These are phyloP conservation scores for Zymoseptoria tritici DNA, from an alignment of 2,329 filamentous ascomycete genomes.

Conservation along the genomic window DNA sequence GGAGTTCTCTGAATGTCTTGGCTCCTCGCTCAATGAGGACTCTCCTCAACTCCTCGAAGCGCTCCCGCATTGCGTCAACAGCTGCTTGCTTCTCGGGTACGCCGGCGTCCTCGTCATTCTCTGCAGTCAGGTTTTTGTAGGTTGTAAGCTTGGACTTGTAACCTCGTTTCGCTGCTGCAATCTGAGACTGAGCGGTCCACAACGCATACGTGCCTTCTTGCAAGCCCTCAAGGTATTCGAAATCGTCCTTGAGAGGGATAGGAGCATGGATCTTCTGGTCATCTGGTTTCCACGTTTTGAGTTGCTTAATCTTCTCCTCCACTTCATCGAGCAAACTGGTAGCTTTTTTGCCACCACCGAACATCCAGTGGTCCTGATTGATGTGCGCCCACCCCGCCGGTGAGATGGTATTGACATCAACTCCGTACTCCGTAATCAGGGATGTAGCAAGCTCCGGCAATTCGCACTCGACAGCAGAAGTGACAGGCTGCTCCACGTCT, in stretches of 20 bases:
- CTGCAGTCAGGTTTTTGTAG: conserved; percentile 22
- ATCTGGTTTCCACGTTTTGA: conserved; percentile 43
- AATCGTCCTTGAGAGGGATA: conserved; percentile 36
- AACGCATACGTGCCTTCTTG: conserved; percentile 53
- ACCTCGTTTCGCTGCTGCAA: conserved; percentile 32
- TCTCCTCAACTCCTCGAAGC: conserved; percentile 50
- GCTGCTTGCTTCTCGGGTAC: conserved; percentile 49
- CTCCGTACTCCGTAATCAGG: conserved; percentile 51
- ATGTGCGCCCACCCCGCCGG: conserved; percentile 26
- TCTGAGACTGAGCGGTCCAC: conserved; percentile 42
- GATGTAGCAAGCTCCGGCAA: conserved; percentile 47
- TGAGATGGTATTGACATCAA: conserved; percentile 56
- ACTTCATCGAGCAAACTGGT: conserved; percentile 55
- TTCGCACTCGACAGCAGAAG: conserved; percentile 50
- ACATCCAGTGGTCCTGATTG: conserved; percentile 25
- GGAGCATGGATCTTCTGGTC: conserved; percentile 18
- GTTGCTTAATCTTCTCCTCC: conserved; percentile 42
- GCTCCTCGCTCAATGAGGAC: conserved; percentile 51
- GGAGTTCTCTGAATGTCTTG: conserved; percentile 59
- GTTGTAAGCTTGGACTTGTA: conserved; percentile 30
- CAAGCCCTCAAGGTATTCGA: conserved; percentile 45
- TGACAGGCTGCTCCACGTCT: conserved; percentile 56
- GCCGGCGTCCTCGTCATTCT: conserved; percentile 21
- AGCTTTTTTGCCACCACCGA: conserved; percentile 22
- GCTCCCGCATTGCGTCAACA: conserved; percentile 44